Evolutionary conservation across 1,139 yeast genomes (phyloP), one percentile per base, ranked within the genome.

Genomic region (Suhomyces taliae): DNA sequence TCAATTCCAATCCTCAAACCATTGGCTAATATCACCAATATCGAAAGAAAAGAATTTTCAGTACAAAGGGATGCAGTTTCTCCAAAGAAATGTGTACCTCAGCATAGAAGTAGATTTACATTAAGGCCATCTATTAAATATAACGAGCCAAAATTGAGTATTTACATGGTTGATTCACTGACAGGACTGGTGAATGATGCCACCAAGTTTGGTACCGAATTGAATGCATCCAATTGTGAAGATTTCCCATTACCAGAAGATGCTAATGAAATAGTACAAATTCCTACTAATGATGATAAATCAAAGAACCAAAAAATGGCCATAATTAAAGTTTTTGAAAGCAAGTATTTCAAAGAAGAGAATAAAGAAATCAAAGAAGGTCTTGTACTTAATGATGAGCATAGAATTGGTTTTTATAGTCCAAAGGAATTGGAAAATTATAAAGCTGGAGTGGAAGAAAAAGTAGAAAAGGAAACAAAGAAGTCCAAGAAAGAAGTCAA

Each of bases 181-280:
- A 82, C 84, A 27, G 90, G 90, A 0, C 73, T 74, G 45, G 58
- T 83, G 19, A 79, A 77, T 53, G 91, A 86, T 59, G 91, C 91
- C 7, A 85, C 91, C 5, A 81, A 79, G 53, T 85, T 81, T 63
- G 93, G 90, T 2, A 86, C 91, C 1, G 91, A 85, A 60, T 73
- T 86, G 41, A 86, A 86, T 60, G 78, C 89, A 0, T 73, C 80
- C 35, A 80, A 81, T 52, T 75, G 84, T 50, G 81, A 78, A 51
- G 87, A 86, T 8, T 78, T 85, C 46, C 87, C 87, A 7, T 62
- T 82, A 24, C 89, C 90, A 0, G 83, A 78, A 44, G 76, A 73
- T 46, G 68, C 72, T 4, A 77, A 79, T 50, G 90, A 84, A 59
- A 72, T 80, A 24, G 87, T 85, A 2, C 84, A 83, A 40, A 83